Evolutionary conservation across 345 rosid genomes (phyloP), one percentile per base, ranked within the genome.

Genomic region (Rubroshorea leprosula): DNA sequence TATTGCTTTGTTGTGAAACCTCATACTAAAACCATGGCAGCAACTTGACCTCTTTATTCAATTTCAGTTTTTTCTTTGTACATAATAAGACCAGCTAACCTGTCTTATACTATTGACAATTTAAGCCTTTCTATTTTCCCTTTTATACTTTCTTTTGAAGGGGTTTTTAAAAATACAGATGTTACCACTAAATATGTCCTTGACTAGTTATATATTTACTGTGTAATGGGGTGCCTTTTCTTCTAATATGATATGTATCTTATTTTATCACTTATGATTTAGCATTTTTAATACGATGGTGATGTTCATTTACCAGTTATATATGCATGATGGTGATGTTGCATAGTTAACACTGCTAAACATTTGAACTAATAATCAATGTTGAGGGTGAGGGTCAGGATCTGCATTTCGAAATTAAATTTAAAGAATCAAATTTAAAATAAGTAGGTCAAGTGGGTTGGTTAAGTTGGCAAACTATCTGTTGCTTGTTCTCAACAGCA

Each of bases 401-500:
- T 35, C 19, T 45, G 22, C 13, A 5, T 29, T 57, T 19, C 51
- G 21, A 54, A 41, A 41, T 54, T 13, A 35, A 35, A 35, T 13
- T n/a, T n/a, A n/a, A n/a, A n/a, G n/a, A n/a, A 35, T 39, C 22
- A 48, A 21, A 11, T 18, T n/a, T n/a, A n/a, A n/a, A n/a, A n/a
- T n/a, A n/a, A n/a, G 20, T 54, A 41, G 66, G 41, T 60, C 60
- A 52, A 23, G 31, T 57, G 31, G 51, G 25, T 66, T 61, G 71
- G 75, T 61, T 52, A 20, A 70, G 67, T 71, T 38, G 64, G 47
- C 71, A 8, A 61, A 60, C 69, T 15, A 51, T 52, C 43, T 14
- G 55, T 29, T 31, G 11, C 16, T 46, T 6, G 0, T 8, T 25
- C 27, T 46, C 43, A 57, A 63, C 49, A 22, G 23, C 24, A 13